Conservation (phyloP, 495 filamentous ascomycete species). For the Xylaria curta region DNA sequence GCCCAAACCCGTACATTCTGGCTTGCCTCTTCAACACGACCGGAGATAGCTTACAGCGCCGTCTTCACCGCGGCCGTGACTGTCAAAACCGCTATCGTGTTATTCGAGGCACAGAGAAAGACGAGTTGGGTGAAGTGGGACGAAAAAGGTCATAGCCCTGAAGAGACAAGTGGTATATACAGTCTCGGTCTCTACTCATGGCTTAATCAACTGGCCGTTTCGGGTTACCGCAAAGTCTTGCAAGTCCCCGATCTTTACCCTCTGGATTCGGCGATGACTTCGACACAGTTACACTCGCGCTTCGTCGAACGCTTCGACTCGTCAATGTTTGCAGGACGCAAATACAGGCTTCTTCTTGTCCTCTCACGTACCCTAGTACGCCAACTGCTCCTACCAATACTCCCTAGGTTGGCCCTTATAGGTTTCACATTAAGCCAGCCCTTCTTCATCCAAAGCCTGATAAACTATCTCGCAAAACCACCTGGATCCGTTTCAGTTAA, state of each 20-base stretch:
- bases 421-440: conserved; percentile 69
- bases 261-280: neutral
- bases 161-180: conserved; percentile 45
- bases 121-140: conserved; percentile 42
- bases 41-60: conserved; percentile 39
- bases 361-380: neutral
- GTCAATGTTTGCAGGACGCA: neutral
- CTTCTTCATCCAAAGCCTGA: conserved; percentile 61
- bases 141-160: conserved; percentile 57
- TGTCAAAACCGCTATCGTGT: conserved; percentile 56
- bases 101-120: conserved; percentile 65
- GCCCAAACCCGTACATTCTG: conserved; percentile 62
- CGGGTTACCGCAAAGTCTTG: neutral
- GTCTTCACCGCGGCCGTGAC: conserved; percentile 56
- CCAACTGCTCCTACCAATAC: conserved; percentile 31
- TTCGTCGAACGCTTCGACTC: neutral
- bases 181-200: neutral
- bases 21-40: conserved; percentile 37
- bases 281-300: neutral
- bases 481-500: conserved; percentile 34
- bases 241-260: neutral
- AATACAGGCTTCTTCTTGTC: neutral
- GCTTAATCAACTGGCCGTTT: neutral
- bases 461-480: conserved; percentile 47
- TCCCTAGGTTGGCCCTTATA: conserved; percentile 39